Evolutionary conservation across 768 basidiomycete genomes (phyloP), one percentile per base, ranked within the genome.

Genomic region (Pisolithus microcarpus): DNA sequence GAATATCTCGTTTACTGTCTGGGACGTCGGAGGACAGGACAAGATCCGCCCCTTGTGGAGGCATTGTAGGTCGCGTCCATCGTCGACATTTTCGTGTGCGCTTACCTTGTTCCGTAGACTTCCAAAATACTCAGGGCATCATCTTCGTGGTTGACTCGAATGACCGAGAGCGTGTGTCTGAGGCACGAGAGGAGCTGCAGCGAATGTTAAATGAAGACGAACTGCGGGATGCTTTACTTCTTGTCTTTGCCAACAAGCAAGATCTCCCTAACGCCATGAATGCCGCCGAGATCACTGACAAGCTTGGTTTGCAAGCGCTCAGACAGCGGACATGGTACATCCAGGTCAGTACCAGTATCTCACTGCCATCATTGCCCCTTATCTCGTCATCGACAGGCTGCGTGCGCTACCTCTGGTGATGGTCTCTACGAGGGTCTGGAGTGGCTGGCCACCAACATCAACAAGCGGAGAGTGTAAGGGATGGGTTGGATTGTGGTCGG

Each of bases 21-120:
- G 96, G 96, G 96, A 99, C 75, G 96, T 99, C 57, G 96, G 96
- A 82, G 96, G 95, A 63, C 95, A 99, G 76, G 95, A 99, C 76
- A 99, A 98, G 85, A 98, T 98, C 72, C 85, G 95, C 63, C 95
- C 95, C 61, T 84, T 98, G 62, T 99, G 96, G 96, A 91, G 95
- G 84, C 96, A 99, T 78, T 99, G 96, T 96, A 65, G 66, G 92
- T 83, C 49, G 43, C 58, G 21, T n/a, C 43, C 24, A 52, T 13
- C 9, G 28, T 4, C 7, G 56, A 54, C 57, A 52, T 46, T 55
- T 49, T 34, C 40, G 13, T 5, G 37, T 15, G 11, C 34, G 56
- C 58, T 54, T 52, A 56, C 47, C 31, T 31, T 52, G 24, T 54
- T 49, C 47, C 54, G 18, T 65, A 99, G 96, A 99, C 78, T 99